Evolutionary conservation across 2,329 filamentous ascomycete genomes (phyloP).

Genomic region (Rutstroemia sp.): DNA sequence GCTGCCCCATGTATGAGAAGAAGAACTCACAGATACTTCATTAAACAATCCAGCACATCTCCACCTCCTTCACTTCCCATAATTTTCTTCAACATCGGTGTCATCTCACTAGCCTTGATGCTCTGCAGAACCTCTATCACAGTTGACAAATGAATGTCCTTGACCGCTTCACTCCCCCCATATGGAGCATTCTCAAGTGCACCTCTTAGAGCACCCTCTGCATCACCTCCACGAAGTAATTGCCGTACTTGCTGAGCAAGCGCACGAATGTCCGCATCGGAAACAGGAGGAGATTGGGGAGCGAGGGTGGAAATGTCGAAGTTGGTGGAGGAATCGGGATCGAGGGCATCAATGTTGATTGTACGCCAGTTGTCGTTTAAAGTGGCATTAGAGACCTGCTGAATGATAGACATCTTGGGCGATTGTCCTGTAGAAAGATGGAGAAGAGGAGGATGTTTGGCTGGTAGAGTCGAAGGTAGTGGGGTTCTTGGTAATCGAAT

Average conservation of each 20-base stretch:
- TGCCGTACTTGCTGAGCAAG: slow-evolving; percentile 79
- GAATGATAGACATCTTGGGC: slow-evolving; percentile 55
- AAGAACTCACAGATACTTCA: slow-evolving; percentile 85
- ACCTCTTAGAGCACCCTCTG: slow-evolving; percentile 76
- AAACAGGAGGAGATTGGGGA: slow-evolving; percentile 63
- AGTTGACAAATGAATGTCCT: slow-evolving; percentile 79
- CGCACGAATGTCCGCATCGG: slow-evolving; percentile 70
- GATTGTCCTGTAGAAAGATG: not conserved
- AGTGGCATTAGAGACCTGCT: slow-evolving; percentile 53
- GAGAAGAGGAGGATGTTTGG: not conserved
- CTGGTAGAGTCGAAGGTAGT: not conserved
- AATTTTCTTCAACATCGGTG: slow-evolving; percentile 73
- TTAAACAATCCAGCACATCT: slow-evolving; percentile 84
- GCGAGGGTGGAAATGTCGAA: slow-evolving; percentile 83
- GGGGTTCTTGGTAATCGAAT: slow-evolving; percentile 6
- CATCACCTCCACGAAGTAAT: slow-evolving; percentile 77
- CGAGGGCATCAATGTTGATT: slow-evolving; percentile 87
- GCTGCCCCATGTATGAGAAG: not conserved
- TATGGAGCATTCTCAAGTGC: slow-evolving; percentile 83
- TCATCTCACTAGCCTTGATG: slow-evolving; percentile 95
- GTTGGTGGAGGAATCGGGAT: slow-evolving; percentile 84
- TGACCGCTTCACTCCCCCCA: slow-evolving; percentile 48
- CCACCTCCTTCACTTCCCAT: slow-evolving; percentile 71
- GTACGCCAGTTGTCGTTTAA: slow-evolving; percentile 69
- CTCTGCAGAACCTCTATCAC: slow-evolving; percentile 92